These are phyloP conservation scores for Metarhizium album DNA, from an alignment of 2,329 filamentous ascomycete species.

Conservation along the genomic window DNA sequence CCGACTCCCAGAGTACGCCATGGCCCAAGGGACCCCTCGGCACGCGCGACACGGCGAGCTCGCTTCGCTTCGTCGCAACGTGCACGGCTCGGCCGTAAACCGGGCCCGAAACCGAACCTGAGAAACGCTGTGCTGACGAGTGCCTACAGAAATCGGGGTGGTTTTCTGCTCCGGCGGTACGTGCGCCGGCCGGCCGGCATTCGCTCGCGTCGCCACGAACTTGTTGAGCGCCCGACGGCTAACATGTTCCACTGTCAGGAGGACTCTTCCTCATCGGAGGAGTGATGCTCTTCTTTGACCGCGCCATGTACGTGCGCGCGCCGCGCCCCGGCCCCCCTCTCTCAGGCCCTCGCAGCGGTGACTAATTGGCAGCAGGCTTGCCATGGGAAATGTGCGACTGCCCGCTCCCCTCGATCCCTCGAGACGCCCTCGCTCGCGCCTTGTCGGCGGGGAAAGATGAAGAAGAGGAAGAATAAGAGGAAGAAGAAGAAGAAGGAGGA, in stretches of 20 bases:
- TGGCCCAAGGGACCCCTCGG: not conserved
- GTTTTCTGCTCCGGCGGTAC: slow-evolving; percentile 95
- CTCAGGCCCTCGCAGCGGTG: slow-evolving; percentile 9
- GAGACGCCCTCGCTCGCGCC: slow-evolving; percentile 8
- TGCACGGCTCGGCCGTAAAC: not conserved
- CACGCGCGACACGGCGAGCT: not conserved
- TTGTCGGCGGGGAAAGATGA: too few species aligned
- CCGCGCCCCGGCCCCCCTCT: too few species aligned
- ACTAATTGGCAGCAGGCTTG: slow-evolving; percentile 49
- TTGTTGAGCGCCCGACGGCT: slow-evolving; percentile 2
- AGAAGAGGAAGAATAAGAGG: not conserved
- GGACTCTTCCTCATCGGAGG: slow-evolving; percentile 91
- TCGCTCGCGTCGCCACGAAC: slow-evolving; percentile 13
- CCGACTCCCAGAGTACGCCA: slow-evolving; percentile 81
- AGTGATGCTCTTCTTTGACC: slow-evolving; percentile 94
- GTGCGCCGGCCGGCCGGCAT: slow-evolving; percentile 38
- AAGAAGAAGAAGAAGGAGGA: slow-evolving; percentile 3
- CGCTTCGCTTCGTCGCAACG: slow-evolving; percentile 2
- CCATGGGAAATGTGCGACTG: slow-evolving; percentile 80
- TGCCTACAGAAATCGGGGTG: slow-evolving; percentile 78
- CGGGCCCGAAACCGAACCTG: not conserved
- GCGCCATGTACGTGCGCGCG: slow-evolving; percentile 79
- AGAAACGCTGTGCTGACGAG: slow-evolving; percentile 1
- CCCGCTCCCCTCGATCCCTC: not conserved
- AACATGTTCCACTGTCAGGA: slow-evolving; percentile 45